Evolutionary conservation across 768 basidiomycete genomes (phyloP).

Genomic region (Rossbeevera mucosa): DNA sequence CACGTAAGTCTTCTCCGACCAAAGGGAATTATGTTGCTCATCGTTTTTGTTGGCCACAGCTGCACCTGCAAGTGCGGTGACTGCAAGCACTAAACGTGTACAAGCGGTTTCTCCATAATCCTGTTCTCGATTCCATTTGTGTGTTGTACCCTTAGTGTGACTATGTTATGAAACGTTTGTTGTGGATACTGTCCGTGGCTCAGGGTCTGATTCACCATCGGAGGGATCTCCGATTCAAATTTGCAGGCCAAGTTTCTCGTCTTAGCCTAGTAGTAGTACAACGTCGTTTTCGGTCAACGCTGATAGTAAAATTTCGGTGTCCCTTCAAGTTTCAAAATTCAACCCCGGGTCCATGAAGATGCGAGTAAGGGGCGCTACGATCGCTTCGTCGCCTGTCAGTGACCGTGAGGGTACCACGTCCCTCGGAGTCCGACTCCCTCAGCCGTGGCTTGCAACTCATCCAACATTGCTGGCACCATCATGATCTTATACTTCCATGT

Average conservation of each 20-base stretch:
- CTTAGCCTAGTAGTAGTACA: no score
- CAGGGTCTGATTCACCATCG: neutral
- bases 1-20: neutral
- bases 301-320: no score
- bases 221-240: neutral
- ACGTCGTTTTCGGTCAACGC: no score
- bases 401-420: neutral
- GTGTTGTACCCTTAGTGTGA: neutral
- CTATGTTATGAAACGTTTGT: neutral
- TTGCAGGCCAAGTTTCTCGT: neutral
- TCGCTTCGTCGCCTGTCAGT: no score
- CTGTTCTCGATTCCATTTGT: neutral
- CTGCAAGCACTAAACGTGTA: slow-evolving; percentile 19
- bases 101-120: neutral
- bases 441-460: no score
- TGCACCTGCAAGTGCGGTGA: slow-evolving; percentile 18
- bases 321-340: no score
- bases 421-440: no score
- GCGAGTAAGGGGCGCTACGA: no score
- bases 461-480: neutral
- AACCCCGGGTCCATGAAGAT: no score
- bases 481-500: no score
- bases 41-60: neutral
- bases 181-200: neutral
- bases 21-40: neutral